phyloP scores from a whole-genome alignment of 2,329 filamentous ascomycete species.

The Aaosphaeria pasadenensis region DNA sequence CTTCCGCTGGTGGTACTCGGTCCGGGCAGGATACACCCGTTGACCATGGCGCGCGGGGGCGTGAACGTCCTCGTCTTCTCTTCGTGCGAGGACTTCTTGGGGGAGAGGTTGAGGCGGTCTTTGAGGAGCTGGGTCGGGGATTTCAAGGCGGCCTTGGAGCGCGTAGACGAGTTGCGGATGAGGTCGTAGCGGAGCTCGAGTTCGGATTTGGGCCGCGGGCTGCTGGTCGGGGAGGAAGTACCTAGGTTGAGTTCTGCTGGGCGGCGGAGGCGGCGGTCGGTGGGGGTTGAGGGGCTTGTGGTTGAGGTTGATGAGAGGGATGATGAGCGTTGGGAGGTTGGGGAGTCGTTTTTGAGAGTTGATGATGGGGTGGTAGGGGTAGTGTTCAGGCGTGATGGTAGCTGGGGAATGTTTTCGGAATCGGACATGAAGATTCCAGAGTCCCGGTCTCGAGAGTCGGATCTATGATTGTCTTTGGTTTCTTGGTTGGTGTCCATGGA shows the following conservation, averaged over 20 bases:
- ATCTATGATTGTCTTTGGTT: conserved; percentile 1
- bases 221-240: background rate
- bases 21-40: conserved; percentile 28
- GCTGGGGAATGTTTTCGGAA: conserved; percentile 4
- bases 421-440: conserved; percentile 24
- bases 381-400: background rate
- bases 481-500: conserved; percentile 1
- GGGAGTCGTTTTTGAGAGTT: conserved; percentile 5
- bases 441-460: conserved; percentile 13
- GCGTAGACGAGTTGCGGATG: conserved; percentile 29
- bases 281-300: background rate
- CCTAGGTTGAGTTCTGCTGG: conserved; percentile 29
- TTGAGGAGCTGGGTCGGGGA: conserved; percentile 31
- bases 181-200: conserved; percentile 29
- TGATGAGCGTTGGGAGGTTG: background rate
- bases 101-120: conserved; percentile 24
- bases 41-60: conserved; percentile 19
- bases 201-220: conserved; percentile 24
- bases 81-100: conserved; percentile 13
- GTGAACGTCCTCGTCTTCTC: conserved; percentile 23
- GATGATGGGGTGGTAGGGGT: conserved; percentile 2
- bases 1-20: too few species aligned
- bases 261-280: conserved; percentile 17
- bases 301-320: background rate
- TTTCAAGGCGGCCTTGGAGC: conserved; percentile 24